These are phyloP conservation scores for Macrocybe gigantea DNA, from an alignment of 768 basidiomycete species.

Conservation along the genomic window DNA sequence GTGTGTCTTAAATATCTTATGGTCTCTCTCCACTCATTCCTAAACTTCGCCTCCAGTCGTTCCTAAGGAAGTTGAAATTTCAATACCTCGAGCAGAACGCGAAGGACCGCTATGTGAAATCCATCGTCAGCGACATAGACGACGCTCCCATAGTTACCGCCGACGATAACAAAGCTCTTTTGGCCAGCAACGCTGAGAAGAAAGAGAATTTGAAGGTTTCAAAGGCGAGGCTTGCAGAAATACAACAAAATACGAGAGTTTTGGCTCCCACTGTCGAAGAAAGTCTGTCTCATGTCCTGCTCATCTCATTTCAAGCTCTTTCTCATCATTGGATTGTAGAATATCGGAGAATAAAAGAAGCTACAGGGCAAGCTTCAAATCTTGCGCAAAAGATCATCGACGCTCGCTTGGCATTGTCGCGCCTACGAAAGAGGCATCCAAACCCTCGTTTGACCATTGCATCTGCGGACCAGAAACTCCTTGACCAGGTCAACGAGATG, in stretches of 20 bases:
- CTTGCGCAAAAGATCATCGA: slow-evolving; percentile 79
- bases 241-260: slow-evolving; percentile 54
- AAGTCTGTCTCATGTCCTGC: slow-evolving; percentile 29
- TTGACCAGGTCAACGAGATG: slow-evolving; percentile 75
- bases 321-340: slow-evolving; percentile 31
- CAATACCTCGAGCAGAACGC: slow-evolving; percentile 89
- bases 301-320: neutral
- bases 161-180: slow-evolving; percentile 70
- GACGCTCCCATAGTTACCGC: slow-evolving; percentile 77
- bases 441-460: slow-evolving; percentile 74
- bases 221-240: slow-evolving; percentile 58
- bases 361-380: slow-evolving; percentile 47
- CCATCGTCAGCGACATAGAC: slow-evolving; percentile 79
- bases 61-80: slow-evolving; percentile 79
- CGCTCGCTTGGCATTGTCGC: slow-evolving; percentile 70
- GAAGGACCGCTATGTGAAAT: slow-evolving; percentile 83
- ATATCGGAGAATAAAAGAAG: slow-evolving; percentile 47
- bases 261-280: slow-evolving; percentile 66
- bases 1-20: slow-evolving; percentile 21
- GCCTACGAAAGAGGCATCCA: slow-evolving; percentile 77
- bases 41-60: slow-evolving; percentile 37
- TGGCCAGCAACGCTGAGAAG: slow-evolving; percentile 57
- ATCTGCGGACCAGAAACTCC: slow-evolving; percentile 67
- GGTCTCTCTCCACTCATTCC: neutral
- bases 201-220: slow-evolving; percentile 61